Percentiles rank a stretch among this genome's conserved stretches.
Evolutionary conservation across 2,329 filamentous ascomycete genomes (phyloP).

Genomic region (Aspergillus phoenicis): DNA sequence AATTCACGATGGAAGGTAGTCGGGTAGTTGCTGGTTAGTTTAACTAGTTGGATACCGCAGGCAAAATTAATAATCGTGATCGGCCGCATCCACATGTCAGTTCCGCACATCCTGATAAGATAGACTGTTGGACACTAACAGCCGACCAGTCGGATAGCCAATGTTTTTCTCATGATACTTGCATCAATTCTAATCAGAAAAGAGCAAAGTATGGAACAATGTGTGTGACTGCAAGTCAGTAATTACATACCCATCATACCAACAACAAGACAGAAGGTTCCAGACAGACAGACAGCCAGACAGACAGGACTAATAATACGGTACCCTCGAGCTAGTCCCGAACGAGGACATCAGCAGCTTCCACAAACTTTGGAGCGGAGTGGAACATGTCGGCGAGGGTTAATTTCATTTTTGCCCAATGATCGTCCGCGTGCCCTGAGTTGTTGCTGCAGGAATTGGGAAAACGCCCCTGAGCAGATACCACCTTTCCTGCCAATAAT

Average conservation of each 20-base stretch:
- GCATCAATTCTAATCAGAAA: too few species aligned
- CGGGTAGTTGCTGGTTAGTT: not conserved
- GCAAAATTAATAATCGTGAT: not conserved
- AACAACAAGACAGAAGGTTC: too few species aligned
- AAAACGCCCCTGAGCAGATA: not conserved
- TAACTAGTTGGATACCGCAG: too few species aligned
- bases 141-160: too few species aligned
- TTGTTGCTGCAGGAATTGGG: not conserved
- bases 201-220: too few species aligned
- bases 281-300: too few species aligned
- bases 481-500: not conserved
- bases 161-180: too few species aligned
- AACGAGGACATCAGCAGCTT: not conserved
- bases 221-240: too few species aligned
- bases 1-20: not conserved
- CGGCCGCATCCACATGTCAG: not conserved
- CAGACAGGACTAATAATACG: too few species aligned
- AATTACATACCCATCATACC: too few species aligned
- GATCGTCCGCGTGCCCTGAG: not conserved
- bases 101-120: not conserved
- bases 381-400: not conserved
- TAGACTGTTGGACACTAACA: not conserved
- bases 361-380: not conserved
- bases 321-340: not conserved
- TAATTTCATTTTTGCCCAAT: conserved; percentile 5